Evolutionary conservation across 192 early-diverging fungal genomes (phyloP), one percentile per base, ranked within the genome.

Genomic region (Jimgerdemannia flammicorona): DNA sequence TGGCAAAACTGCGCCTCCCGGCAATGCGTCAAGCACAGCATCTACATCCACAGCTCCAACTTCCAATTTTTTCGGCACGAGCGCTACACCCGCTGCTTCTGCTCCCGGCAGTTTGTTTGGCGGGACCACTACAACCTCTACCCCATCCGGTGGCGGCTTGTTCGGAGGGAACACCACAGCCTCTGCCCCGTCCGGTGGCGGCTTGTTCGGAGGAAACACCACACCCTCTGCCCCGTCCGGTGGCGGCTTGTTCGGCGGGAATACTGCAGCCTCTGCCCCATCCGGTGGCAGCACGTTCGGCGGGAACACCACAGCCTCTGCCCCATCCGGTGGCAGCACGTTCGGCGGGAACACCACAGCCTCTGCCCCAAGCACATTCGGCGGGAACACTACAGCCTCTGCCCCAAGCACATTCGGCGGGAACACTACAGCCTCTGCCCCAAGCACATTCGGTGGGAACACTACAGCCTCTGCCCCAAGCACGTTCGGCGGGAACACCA

Each of bases 131-230:
- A 69, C 82, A 3, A 41, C 77, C 70, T 6, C 66, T 72, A 59
- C 75, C 70, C 72, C 43, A 20, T 19, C 71, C 9, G 69, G 43
- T 44, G 20, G 19, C 78, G 14, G 67, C 54, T 29, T 67, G n/a
- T 19, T 72, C 74, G 64, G 66, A 66, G 73, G 77, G 65, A 41
- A 80, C 4, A 64, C 85, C 0, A 70, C 82, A 3, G 64, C 84
- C 18, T 64, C 86, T 18, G 49, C 79, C 39, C 79, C 80, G 40
- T 14, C 49, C 8, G 6, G 8, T 59, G 14, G 8, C 49, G 14
- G 14, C 14, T 14, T 59, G 8, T 59, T 59, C 14, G 49, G 70
- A 72, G 39, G 78, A 9, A 72, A 77, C 19, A 71, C 84, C 14
- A 67, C 82, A 11, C 63, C 86, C n/a, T 44, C 79, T 29, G 80